A percentile compares a stretch with the other conserved stretches of the same genome.
phyloP scores from a whole-genome alignment of 257 asterid species.

The Solanum paucissectum region DNA sequence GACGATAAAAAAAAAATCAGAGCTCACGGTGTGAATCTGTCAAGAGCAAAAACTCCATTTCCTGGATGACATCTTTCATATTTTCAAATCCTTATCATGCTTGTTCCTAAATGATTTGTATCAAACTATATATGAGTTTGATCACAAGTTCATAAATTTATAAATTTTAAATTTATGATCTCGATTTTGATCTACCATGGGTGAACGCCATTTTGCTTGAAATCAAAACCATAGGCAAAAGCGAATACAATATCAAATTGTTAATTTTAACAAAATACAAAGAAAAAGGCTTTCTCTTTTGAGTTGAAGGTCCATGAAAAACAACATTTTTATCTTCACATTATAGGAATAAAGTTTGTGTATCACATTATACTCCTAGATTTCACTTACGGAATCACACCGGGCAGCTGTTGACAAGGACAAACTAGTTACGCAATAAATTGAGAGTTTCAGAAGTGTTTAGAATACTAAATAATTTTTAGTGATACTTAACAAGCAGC shows the following conservation, averaged over 20 bases:
- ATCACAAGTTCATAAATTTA: not conserved
- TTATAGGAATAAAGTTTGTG: not conserved
- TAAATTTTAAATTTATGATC: too few relatives aligned
- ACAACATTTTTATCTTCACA: not conserved
- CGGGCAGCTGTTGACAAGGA: not conserved
- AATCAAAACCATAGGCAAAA: not conserved
- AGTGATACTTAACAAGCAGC: accelerated
- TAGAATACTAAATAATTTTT: not conserved
- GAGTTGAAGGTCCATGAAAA: not conserved
- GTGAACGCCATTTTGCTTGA: not conserved
- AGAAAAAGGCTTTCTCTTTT: not conserved
- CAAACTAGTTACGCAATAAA: not conserved
- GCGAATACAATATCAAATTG: not conserved
- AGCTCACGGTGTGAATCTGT: too few relatives aligned
- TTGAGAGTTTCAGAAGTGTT: not conserved
- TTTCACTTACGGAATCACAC: not conserved
- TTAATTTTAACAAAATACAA: not conserved
- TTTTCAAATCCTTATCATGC: not conserved
- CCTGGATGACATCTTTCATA: not conserved
- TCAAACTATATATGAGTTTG: not conserved
- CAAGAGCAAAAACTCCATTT: not conserved
- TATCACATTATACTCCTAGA: too few relatives aligned
- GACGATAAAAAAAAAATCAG: too few relatives aligned
- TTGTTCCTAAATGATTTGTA: not conserved
- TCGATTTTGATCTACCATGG: not conserved